These are phyloP conservation scores for Fusarium pseudonygamai DNA, from an alignment of 2,329 filamentous ascomycete genomes.

Conservation along the genomic window DNA sequence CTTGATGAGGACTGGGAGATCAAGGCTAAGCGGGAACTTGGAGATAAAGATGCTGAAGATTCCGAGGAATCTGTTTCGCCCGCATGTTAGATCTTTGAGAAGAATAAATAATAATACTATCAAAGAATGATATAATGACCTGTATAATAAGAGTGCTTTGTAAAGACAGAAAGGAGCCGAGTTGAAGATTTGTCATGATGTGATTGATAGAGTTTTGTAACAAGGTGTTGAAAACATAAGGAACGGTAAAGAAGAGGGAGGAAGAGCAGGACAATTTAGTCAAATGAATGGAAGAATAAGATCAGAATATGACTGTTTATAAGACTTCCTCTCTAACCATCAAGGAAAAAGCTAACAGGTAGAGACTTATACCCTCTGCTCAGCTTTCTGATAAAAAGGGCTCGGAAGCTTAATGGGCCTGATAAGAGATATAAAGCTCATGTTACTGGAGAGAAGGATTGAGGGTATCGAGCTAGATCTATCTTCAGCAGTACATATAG, in stretches of 20 bases:
- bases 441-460: background rate
- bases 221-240: too few species aligned
- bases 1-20: background rate
- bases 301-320: background rate
- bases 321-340: background rate
- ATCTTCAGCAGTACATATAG: background rate
- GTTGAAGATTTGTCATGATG: background rate
- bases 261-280: background rate
- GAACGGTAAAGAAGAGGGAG: background rate
- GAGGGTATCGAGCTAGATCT: background rate
- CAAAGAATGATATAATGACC: rapidly evolving
- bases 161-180: background rate
- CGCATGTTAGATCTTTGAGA: background rate
- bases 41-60: background rate
- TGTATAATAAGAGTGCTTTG: background rate
- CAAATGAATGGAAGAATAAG: background rate
- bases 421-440: background rate
- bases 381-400: background rate
- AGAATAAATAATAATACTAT: background rate
- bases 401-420: background rate
- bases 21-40: background rate
- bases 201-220: background rate
- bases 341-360: background rate
- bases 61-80: background rate
- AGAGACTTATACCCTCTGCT: background rate